Conservation (phyloP, 2,329 filamentous ascomycete species). For the Chrysoporthe cubensis region DNA sequence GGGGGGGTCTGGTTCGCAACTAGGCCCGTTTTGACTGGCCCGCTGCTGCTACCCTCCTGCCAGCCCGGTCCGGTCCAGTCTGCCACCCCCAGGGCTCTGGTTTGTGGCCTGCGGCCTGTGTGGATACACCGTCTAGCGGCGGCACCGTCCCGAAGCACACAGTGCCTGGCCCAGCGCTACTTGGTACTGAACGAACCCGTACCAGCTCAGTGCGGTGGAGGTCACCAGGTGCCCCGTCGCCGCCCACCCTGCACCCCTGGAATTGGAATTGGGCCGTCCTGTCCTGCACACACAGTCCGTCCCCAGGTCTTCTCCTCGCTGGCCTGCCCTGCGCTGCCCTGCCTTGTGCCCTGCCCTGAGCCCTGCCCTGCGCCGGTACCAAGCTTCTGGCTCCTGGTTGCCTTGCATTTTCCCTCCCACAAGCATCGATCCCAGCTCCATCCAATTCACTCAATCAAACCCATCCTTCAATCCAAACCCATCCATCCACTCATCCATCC, state of each 20-base stretch:
- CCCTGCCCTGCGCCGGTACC: conserved; percentile 6
- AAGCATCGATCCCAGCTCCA: conserved; percentile 27
- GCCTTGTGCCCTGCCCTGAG: conserved; percentile 13
- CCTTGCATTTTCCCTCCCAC: conserved; percentile 25
- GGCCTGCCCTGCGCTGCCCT: not conserved
- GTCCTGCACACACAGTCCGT: not conserved
- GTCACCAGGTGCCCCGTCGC: conserved; percentile 11
- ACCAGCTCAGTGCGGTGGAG: not conserved
- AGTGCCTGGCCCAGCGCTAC: not conserved
- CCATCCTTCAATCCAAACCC: conserved; percentile 22
- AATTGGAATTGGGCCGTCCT: conserved; percentile 17
- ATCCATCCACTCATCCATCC: conserved; percentile 17
- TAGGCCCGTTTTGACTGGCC: conserved; percentile 10
- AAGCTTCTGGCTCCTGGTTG: conserved; percentile 12
- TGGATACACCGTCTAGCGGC: conserved; percentile 1
- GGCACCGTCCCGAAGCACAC: conserved; percentile 1
- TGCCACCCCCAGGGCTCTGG: not conserved
- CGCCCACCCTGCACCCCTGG: conserved; percentile 21
- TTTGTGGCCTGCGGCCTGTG: conserved; percentile 2
- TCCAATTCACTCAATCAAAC: conserved; percentile 19
- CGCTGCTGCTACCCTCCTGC: not conserved
- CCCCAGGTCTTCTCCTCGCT: conserved; percentile 9
- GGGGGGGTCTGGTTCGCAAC: conserved; percentile 23
- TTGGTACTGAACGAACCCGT: too few relatives aligned
- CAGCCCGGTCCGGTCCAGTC: not conserved